These are phyloP conservation scores for Alternaria consortialis DNA, from an alignment of 2,329 filamentous ascomycete species.

Conservation along the genomic window DNA sequence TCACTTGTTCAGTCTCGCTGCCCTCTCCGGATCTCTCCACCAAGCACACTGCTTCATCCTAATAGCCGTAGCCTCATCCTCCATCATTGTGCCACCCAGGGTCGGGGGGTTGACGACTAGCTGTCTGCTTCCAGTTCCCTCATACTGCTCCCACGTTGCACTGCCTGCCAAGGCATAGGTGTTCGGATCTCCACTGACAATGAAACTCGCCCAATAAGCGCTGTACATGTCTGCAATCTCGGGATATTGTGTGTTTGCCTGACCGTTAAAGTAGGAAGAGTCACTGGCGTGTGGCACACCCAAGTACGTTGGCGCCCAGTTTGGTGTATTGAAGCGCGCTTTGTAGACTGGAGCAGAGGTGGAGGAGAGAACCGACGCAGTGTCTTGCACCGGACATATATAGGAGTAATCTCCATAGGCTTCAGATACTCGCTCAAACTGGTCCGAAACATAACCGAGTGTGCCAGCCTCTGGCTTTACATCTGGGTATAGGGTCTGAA, in stretches of 20 bases:
- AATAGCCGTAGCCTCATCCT: conserved; percentile 36
- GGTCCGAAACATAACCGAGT: conserved; percentile 52
- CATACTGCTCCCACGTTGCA: conserved; percentile 44
- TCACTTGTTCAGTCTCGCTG: conserved; percentile 44
- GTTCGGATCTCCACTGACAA: conserved; percentile 49
- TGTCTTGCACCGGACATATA: conserved; percentile 49
- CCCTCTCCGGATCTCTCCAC: conserved; percentile 45
- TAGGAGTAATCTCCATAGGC: conserved; percentile 52
- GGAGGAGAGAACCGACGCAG: conserved; percentile 33
- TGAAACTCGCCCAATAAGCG: conserved; percentile 49
- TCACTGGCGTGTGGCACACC: conserved; percentile 49
- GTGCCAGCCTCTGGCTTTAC: conserved; percentile 19
- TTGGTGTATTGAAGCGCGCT: conserved; percentile 49
- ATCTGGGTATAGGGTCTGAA: conserved; percentile 44
- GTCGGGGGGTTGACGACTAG: conserved; percentile 36
- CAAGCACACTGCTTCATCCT: conserved; percentile 43
- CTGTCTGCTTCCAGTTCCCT: conserved; percentile 19
- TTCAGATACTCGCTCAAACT: conserved; percentile 57
- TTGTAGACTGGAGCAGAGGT: conserved; percentile 44
- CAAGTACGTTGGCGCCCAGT: conserved; percentile 33
- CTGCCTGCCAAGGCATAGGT: conserved; percentile 30
- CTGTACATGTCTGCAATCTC: conserved; percentile 45
- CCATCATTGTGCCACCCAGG: conserved; percentile 36
- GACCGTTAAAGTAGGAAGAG: conserved; percentile 43
- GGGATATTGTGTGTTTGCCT: conserved; percentile 36